Conservation (phyloP, 2,329 filamentous ascomycete genomes). For the Polytolypa hystricis region DNA sequence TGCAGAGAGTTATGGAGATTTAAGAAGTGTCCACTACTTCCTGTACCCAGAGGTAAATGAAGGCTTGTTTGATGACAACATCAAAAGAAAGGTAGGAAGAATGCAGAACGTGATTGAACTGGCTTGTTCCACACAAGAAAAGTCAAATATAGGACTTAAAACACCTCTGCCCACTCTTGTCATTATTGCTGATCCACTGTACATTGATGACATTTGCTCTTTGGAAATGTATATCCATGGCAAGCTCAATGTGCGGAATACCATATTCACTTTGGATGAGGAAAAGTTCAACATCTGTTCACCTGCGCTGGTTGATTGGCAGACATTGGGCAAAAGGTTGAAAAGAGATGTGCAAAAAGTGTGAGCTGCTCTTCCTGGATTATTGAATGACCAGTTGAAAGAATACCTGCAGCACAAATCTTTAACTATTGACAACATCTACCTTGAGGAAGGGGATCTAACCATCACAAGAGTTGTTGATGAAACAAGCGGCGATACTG, state of each 20-base stretch:
- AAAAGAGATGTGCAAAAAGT: slow-evolving; percentile 75
- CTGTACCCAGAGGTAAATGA: slow-evolving; percentile 66
- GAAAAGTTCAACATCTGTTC: slow-evolving; percentile 71
- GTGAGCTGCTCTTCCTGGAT: slow-evolving; percentile 62
- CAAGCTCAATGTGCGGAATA: slow-evolving; percentile 68
- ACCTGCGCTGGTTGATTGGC: slow-evolving; percentile 69
- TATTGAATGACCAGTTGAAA: slow-evolving; percentile 62
- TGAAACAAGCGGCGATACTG: slow-evolving; percentile 59
- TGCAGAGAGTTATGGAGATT: slow-evolving; percentile 47
- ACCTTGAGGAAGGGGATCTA: slow-evolving; percentile 60
- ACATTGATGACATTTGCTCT: slow-evolving; percentile 66
- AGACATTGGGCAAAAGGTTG: slow-evolving; percentile 74
- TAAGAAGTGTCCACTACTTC: slow-evolving; percentile 71
- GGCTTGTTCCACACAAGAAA: slow-evolving; percentile 63
- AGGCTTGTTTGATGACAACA: slow-evolving; percentile 63
- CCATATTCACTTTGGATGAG: slow-evolving; percentile 66
- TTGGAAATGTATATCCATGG: slow-evolving; percentile 67
- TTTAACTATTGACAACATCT: slow-evolving; percentile 66
- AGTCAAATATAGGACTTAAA: slow-evolving; percentile 65
- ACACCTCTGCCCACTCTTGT: slow-evolving; percentile 70
- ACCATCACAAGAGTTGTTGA: slow-evolving; percentile 62
- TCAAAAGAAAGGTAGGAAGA: slow-evolving; percentile 64
- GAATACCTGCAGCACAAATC: slow-evolving; percentile 54
- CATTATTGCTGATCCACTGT: slow-evolving; percentile 60
- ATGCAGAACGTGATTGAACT: slow-evolving; percentile 85